These are phyloP conservation scores for Didymella glomerata DNA, from an alignment of 2,329 filamentous ascomycete species.

Conservation along the genomic window DNA sequence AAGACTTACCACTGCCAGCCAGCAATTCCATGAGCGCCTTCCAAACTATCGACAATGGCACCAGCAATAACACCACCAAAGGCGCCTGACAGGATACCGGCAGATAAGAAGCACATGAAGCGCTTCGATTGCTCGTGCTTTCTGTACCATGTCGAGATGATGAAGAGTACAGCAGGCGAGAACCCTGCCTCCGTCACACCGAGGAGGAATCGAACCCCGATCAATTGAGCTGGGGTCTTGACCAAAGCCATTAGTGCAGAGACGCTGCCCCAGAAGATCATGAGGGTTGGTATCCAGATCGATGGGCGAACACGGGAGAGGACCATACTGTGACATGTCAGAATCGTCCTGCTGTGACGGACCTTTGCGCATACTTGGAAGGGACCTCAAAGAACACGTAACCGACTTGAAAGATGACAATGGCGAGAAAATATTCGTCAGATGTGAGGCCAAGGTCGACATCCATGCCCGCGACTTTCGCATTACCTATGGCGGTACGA, in stretches of 20 bases:
- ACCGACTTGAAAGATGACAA: conserved; percentile 36
- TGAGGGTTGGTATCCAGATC: conserved; percentile 32
- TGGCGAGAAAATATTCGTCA: conserved; percentile 58
- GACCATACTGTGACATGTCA: conserved; percentile 29
- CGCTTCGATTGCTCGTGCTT: conserved; percentile 38
- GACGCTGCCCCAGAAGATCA: conserved; percentile 34
- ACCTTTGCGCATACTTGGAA: conserved; percentile 26
- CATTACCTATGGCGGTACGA: conserved; percentile 54
- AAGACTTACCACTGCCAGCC: conserved; percentile 34
- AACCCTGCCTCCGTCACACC: conserved; percentile 39
- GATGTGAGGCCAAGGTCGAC: conserved; percentile 48
- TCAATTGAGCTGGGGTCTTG: conserved; percentile 31
- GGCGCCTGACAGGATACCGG: conserved; percentile 32
- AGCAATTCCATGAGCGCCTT: conserved; percentile 30
- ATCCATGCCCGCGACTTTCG: conserved; percentile 44
- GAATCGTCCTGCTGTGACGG: neutral
- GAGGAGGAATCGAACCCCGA: conserved; percentile 36
- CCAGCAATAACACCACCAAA: conserved; percentile 37
- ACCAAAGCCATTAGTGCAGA: conserved; percentile 32
- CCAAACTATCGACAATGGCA: conserved; percentile 30
- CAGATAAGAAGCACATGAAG: conserved; percentile 38
- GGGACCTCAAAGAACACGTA: conserved; percentile 38
- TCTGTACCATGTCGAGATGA: conserved; percentile 39
- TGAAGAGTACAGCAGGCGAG: conserved; percentile 36
- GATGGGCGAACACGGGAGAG: conserved; percentile 32